Conservation (phyloP, 305 asterid genomes). For the Striga hermonthica region DNA sequence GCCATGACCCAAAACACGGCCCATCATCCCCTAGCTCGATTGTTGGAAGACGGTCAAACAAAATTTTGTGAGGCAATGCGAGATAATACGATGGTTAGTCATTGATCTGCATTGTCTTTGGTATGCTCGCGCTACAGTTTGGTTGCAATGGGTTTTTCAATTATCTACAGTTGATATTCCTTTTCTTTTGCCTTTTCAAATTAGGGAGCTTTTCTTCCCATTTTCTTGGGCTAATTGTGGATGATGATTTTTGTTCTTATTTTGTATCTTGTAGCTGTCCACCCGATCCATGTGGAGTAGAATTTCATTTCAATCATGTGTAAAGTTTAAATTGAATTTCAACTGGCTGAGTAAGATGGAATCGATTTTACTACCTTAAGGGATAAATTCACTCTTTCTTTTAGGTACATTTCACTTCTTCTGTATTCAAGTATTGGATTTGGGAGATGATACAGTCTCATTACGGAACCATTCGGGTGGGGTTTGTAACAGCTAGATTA, state of each 20-base stretch:
- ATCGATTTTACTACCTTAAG: too few species aligned
- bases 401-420: too few species aligned
- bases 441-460: too few species aligned
- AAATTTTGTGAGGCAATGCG: slow-evolving; percentile 21
- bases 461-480: too few species aligned
- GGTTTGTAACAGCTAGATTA: too few species aligned
- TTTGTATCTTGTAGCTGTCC: slow-evolving; percentile 13
- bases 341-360: too few species aligned
- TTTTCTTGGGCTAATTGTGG: slow-evolving; percentile 10
- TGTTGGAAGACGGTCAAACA: background rate
- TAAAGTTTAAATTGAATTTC: too few species aligned
- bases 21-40: slow-evolving; percentile 23
- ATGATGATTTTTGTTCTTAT: slow-evolving; percentile 18
- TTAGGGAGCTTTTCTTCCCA: slow-evolving; percentile 22
- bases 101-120: slow-evolving; percentile 34
- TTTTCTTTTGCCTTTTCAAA: slow-evolving; percentile 33
- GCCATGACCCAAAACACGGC: slow-evolving; percentile 25
- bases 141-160: slow-evolving; percentile 29
- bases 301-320: background rate
- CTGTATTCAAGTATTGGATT: too few species aligned
- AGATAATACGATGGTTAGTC: slow-evolving; percentile 1
- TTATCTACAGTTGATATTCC: slow-evolving; percentile 30
- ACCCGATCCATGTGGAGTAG: background rate
- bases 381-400: too few species aligned
- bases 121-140: slow-evolving; percentile 41